Evolutionary conservation across 805 yeast genomes (phyloP).

Genomic region (Saccharomyces jurei): DNA sequence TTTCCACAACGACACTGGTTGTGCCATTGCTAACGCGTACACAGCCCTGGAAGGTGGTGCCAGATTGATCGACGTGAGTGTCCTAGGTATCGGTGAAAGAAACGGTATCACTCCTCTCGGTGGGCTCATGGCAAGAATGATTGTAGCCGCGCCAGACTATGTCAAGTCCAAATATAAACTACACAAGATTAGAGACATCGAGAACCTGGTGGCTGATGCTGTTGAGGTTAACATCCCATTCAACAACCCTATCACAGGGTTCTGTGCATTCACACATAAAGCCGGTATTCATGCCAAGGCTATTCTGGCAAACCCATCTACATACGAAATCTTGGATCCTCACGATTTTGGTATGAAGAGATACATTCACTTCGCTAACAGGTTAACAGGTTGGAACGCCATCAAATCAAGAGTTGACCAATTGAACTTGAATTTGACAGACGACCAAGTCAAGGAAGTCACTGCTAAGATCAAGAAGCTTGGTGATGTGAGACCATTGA

Average conservation of each 20-base stretch:
- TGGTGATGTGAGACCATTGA: constrained; percentile 91
- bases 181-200: constrained; percentile 91
- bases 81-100: constrained; percentile 98
- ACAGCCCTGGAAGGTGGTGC: constrained; percentile 98
- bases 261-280: constrained; percentile 98
- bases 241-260: constrained; percentile 97
- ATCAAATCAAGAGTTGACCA: constrained; percentile 97
- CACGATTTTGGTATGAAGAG: constrained; percentile 91
- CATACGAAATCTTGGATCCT: constrained; percentile 93
- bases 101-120: constrained; percentile 97
- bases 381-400: constrained; percentile 98
- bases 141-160: constrained; percentile 94
- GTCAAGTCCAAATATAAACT: constrained; percentile 89
- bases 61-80: constrained; percentile 85
- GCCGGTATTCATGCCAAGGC: constrained; percentile 99
- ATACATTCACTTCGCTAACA: constrained; percentile 94
- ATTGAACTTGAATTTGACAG: constrained; percentile 80
- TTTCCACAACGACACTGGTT: constrained; percentile 98
- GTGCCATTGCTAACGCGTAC: constrained; percentile 98
- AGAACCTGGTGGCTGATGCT: constrained; percentile 91
- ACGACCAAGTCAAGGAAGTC: constrained; percentile 91
- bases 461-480: constrained; percentile 86
- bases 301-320: constrained; percentile 94
- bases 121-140: constrained; percentile 98
- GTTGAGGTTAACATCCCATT: constrained; percentile 95